Base-by-base conservation (phyloP, 2,329 filamentous ascomycete species). In the Venturia carpophila region DNA sequence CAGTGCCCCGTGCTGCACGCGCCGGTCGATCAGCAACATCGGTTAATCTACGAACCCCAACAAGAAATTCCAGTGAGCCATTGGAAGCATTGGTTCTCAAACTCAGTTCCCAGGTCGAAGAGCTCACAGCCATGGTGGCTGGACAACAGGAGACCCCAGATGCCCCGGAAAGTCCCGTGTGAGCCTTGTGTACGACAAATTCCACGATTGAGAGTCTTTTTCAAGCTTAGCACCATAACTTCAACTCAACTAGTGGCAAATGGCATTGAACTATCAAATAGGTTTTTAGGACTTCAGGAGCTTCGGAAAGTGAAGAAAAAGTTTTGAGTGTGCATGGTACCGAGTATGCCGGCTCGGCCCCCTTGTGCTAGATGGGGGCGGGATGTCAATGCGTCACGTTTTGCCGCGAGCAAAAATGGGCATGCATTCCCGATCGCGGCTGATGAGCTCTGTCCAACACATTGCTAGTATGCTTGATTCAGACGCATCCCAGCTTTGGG, bases 51-150 rank as follows among this genome's bases (percentile, higher is more conserved):
- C 56, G 37, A 21, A 19, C 56, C 19, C 24, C 64, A 11, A 62
- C 55, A 41, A 42, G 61, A 63, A 49, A 15, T 7, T 30, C 61
- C 1, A 45, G 13, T 21, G 61, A 47, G 15, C 42, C 41, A 17
- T 67, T 77, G 56, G 72, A 68, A 69, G 68, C 72, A 67, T 71
- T 76, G 70, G 73, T 77, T 65, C 67, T 75, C 49, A 75, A 73
- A 69, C 74, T 78, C 65, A 73, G 71, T 45, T 66, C 70, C 49
- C 75, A 76, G 67, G 73, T 77, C 49, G 74, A 77, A 65, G 71
- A 76, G 67, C 75, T 78, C 66, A 76, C 72, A 65, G 70, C 69
- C 43, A 71, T 76, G 68, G 72, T 78, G 56, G 73, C 73, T 64
- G 71, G 74, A 69, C 74, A 76, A 30, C 61, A 60, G 27, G 21